Evolutionary conservation across 352 stramenopile species (phyloP).

Genomic region (Globisporangium canariense): DNA sequence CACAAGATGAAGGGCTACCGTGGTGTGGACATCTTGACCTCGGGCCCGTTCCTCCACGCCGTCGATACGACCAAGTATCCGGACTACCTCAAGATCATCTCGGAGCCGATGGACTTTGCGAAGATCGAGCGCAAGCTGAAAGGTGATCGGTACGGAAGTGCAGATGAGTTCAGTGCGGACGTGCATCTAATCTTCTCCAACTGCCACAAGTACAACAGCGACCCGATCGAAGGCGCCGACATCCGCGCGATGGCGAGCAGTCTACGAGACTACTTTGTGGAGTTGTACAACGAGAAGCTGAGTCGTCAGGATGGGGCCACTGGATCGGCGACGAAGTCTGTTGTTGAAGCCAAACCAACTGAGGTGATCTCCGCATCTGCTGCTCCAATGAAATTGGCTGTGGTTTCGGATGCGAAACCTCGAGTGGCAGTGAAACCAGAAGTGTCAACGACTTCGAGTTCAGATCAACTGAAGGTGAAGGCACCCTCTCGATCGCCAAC

Average conservation of each 20-base stretch:
- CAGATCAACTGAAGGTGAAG: conserved; percentile 2
- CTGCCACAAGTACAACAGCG: conserved; percentile 88
- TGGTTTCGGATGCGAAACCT: background rate
- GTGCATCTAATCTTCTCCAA: conserved; percentile 88
- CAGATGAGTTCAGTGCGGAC: conserved; percentile 81
- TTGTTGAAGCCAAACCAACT: background rate
- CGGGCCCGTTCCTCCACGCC: conserved; percentile 76
- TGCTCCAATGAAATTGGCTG: conserved; percentile 1
- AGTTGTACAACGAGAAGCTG: conserved; percentile 71
- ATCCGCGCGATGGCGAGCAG: conserved; percentile 85
- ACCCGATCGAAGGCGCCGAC: conserved; percentile 80
- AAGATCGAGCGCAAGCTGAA: conserved; percentile 89
- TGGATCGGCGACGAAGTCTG: conserved; percentile 15
- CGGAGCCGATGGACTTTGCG: conserved; percentile 84
- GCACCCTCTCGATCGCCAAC: conserved; percentile 11
- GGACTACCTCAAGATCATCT: conserved; percentile 77
- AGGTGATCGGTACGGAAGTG: conserved; percentile 67
- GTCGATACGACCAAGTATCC: conserved; percentile 86
- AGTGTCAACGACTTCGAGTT: background rate
- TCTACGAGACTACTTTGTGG: conserved; percentile 75
- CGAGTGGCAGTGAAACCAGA: conserved; percentile 2
- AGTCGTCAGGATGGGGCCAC: conserved; percentile 29
- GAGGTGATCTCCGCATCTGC: background rate
- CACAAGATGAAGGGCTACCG: conserved; percentile 87
- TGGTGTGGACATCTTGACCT: conserved; percentile 78